Evolutionary conservation across 2,329 filamentous ascomycete genomes (phyloP), one percentile per base, ranked within the genome.

Genomic region (Colletotrichum caudatum): DNA sequence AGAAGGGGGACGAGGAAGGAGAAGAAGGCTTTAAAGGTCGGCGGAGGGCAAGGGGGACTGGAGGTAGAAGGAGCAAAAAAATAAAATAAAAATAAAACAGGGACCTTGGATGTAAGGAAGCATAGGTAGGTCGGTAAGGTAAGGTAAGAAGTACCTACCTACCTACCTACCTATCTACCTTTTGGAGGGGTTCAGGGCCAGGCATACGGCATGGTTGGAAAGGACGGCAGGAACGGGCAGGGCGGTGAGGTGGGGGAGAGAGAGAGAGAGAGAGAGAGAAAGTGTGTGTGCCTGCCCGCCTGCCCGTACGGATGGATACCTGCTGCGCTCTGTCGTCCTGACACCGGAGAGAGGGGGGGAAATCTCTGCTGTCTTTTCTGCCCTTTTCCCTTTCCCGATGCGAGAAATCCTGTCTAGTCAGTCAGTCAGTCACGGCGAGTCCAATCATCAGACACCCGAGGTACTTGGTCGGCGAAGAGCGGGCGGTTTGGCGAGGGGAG

Each of bases 21-120:
- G 72, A 69, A 73, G 53, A 65, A 70, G 63, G 59, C 64, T 61
- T 61, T 48, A 74, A 66, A 59, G 48, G 20, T 54, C 71, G 66
- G 69, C 60, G 72, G 71, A 61, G 62, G 63, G 57, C 66, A 59
- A 50, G 62, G 64, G 60, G 44, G 51, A 60, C 50, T 57, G 64
- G 58, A 74, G 67, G 48, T 26, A 37, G 44, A 50, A 44, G 62
- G 60, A 66, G 60, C 66, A 16, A 14, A 53, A 53, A 54, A 62
- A 46, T 46, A 60, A 58, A 61, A 48, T 48, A 48, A 48, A 48
- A 48, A 48, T 48, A 48, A 58, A 63, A 51, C 48, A 59, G 46
- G 57, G 51, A 61, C 59, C 50, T 67, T n/a, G 9, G 44, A 46
- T 9, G 20, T 12, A 48, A 16, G 20, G 7, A n/a, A 7, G 6